Evolutionary conservation across 1,284 basidiomycete genomes (phyloP).

Genomic region (Apiotrichum domesticum): DNA sequence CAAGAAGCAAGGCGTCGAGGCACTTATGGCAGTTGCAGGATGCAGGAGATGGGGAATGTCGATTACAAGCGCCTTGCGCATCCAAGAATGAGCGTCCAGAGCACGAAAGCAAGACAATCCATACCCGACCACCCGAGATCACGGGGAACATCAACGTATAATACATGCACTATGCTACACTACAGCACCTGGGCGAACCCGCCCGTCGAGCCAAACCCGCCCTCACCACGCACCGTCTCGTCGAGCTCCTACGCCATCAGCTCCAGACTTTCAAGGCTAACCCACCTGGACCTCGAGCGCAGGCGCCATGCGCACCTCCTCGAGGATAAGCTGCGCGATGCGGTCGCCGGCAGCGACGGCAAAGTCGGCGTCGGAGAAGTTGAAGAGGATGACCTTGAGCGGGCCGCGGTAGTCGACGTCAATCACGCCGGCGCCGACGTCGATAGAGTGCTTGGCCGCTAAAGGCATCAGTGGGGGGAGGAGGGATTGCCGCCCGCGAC

Average conservation of each 20-base stretch:
- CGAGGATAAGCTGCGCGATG: constrained; percentile 90
- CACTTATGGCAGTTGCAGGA: too few relatives aligned
- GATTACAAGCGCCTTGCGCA: too few relatives aligned
- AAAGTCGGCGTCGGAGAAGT: constrained; percentile 83
- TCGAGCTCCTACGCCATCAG: constrained; percentile 55
- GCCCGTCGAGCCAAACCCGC: constrained; percentile 95
- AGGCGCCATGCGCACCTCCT: constrained; percentile 81
- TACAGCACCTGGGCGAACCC: too few relatives aligned
- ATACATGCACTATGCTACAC: too few relatives aligned
- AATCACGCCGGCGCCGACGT: constrained; percentile 94
- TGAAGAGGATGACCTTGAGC: constrained; percentile 90
- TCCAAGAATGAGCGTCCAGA: too few relatives aligned
- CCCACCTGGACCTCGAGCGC: constrained; percentile 67
- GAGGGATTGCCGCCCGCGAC: too few relatives aligned
- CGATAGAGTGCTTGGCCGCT: constrained; percentile 97
- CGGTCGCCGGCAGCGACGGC: constrained; percentile 87
- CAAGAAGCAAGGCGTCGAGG: too few relatives aligned
- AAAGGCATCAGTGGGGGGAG: not conserved
- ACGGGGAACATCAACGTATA: too few relatives aligned
- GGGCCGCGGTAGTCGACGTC: constrained; percentile 94
- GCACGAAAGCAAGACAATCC: too few relatives aligned
- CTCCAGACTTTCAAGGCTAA: not conserved
- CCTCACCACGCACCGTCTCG: constrained; percentile 73
- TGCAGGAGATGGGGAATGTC: too few relatives aligned
- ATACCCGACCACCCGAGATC: too few relatives aligned